Evolutionary conservation across 129 eudicot species (phyloP).

Genomic region (Deinandra increscens): DNA sequence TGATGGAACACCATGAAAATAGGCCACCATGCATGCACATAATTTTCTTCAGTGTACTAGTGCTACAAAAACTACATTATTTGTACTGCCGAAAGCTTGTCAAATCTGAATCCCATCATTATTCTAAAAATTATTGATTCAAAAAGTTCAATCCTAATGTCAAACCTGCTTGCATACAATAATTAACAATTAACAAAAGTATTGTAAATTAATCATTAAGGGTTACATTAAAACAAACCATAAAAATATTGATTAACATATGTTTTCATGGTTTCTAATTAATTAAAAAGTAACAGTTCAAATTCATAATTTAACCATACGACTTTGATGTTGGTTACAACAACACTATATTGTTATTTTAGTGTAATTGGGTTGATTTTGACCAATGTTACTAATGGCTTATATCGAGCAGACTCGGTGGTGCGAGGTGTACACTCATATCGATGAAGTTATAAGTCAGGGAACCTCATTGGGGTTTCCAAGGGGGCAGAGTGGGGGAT

Average conservation of each 20-base stretch:
- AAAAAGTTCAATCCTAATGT: not conserved
- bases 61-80: not conserved
- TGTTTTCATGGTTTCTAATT: not conserved
- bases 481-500: no score
- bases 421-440: no score
- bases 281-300: no score
- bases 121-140: not conserved
- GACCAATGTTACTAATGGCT: no score
- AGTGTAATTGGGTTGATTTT: no score
- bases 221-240: not conserved
- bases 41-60: not conserved
- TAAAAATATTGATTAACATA: not conserved
- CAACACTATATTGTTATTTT: no score
- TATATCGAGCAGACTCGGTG: no score
- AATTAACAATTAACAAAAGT: not conserved
- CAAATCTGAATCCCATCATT: constrained; percentile 16
- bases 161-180: not conserved
- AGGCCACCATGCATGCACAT: constrained; percentile 19
- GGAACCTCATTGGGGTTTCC: no score
- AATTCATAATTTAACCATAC: no score
- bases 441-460: no score
- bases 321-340: no score
- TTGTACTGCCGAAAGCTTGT: not conserved
- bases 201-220: not conserved
- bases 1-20: constrained; percentile 24